phyloP scores from a whole-genome alignment of 2,329 filamentous ascomycete species.

The Ceratocystis harringtonii region DNA sequence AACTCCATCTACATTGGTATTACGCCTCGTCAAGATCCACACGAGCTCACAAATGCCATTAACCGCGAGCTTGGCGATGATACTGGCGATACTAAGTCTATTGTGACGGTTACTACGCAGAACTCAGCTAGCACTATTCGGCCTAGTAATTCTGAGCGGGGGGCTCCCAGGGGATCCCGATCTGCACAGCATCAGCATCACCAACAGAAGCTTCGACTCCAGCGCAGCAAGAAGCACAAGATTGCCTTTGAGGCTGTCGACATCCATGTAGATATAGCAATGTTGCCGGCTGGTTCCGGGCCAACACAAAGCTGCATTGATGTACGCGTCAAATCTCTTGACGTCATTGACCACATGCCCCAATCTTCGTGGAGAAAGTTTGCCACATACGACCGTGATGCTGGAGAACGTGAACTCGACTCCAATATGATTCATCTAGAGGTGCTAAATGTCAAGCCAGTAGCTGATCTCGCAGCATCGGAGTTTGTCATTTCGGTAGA shows the following conservation, averaged over 20 bases:
- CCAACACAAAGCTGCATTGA: conserved; percentile 84
- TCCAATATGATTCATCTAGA: conserved; percentile 85
- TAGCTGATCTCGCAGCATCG: conserved; percentile 69
- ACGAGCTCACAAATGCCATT: conserved; percentile 67
- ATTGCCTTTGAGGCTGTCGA: conserved; percentile 87
- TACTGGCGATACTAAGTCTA: conserved; percentile 77
- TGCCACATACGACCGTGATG: conserved; percentile 79
- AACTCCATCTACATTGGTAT: conserved; percentile 98
- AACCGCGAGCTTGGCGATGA: conserved; percentile 84
- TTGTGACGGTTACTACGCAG: conserved; percentile 52
- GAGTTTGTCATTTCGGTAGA: conserved; percentile 73
- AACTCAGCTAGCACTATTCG: conserved; percentile 43
- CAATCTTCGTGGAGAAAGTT: conserved; percentile 99
- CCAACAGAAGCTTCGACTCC: conserved; percentile 53
- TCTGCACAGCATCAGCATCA: conserved; percentile 29
- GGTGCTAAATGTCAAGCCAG: conserved; percentile 72
- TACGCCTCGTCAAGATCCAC: conserved; percentile 69
- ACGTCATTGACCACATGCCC: conserved; percentile 86
- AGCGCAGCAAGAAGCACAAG: conserved; percentile 81
- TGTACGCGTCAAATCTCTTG: conserved; percentile 64
- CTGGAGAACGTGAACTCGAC: conserved; percentile 70
- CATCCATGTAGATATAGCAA: conserved; percentile 65
- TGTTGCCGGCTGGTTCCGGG: conserved; percentile 59
- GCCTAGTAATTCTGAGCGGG: conserved; percentile 28
- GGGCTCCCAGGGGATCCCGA: conserved; percentile 40